These are phyloP conservation scores for Trichosanthes truncata DNA, from an alignment of 306 rosid genomes.

Conservation along the genomic window DNA sequence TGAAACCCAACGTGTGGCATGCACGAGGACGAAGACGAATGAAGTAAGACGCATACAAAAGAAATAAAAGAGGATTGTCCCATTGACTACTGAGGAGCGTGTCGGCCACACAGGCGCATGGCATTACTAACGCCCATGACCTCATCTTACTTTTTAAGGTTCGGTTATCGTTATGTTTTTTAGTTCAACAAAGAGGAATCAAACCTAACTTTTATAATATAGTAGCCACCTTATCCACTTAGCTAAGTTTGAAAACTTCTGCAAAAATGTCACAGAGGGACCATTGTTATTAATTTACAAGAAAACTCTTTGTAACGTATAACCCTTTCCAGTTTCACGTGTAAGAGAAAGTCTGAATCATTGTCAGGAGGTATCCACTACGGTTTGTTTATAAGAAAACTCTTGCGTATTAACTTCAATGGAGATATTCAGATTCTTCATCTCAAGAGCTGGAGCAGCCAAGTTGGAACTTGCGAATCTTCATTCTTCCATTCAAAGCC, in stretches of 20 bases:
- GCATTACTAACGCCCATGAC: not conserved
- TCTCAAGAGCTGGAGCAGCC: constrained; percentile 37
- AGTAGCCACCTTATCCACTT: not conserved
- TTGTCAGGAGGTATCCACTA: not conserved
- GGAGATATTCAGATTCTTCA: not conserved
- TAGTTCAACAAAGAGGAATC: not conserved
- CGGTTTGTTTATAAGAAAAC: not conserved
- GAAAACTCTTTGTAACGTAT: not conserved
- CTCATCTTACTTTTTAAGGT: not conserved
- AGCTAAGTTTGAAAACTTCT: no score
- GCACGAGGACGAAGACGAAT: not conserved
- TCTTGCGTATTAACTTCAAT: not conserved
- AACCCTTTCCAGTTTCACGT: not conserved
- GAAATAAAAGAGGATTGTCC: not conserved
- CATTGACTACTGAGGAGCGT: not conserved
- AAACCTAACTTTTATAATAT: not conserved
- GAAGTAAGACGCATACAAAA: not conserved
- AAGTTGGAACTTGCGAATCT: constrained; percentile 48
- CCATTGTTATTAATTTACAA: not conserved
- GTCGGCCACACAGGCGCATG: not conserved
- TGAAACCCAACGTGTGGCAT: not conserved
- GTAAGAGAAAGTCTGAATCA: not conserved
- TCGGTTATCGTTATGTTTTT: no score
- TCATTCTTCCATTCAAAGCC: constrained; percentile 84
- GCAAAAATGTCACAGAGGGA: not conserved